Base-by-base conservation (phyloP, 1,284 basidiomycete genomes). In the Cryptococcus sp. region DNA sequence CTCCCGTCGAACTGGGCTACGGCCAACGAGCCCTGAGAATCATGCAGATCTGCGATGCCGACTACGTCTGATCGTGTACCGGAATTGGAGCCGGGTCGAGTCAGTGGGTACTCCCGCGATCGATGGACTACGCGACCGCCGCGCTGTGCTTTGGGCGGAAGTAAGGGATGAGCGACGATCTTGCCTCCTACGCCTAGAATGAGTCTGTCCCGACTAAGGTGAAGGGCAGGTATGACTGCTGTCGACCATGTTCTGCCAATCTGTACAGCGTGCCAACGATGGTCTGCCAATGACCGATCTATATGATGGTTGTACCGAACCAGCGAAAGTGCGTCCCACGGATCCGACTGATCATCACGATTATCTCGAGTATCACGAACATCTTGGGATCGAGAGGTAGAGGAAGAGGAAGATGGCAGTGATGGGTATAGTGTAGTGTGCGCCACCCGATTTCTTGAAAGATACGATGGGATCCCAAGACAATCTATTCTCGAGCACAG, bases 1-100 rank as follows among this genome's bases (percentile, higher is more conserved):
- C 67, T 71, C 38, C 75, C 73, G 60, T 75, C 71, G 49, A 68
- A 73, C 53, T 74, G 74, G 5, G 71, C 72, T 10, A 74, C 57
- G 16, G 60, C 62, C 1, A 72, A 20, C 31, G 58, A 53, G 4
- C 59, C 56, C 46, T 62, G 47, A 7, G 46, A 25, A 27, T 56
- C 52, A 25, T 57, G 57, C 11, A 72, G 59, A 6, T 60, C 55
- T 41, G 66, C 64, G 10, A 73, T 47, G 2, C 72, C 73, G 11
- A 76, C 63, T 2, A 76, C 66, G 59, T 77, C 75, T 16, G 69
- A 64, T 27, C 45, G 54, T 23, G 65, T 68, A 3, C 68, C 65
- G n/a, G 54, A 35, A 10, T 13, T 35, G 2, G 31, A 35, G 22
- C 40, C 52, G 42, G 50, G 44, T n/a, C 42, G 53, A 20, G 60